Conservation (phyloP, 306 rosid genomes). For the Rosa persica region DNA sequence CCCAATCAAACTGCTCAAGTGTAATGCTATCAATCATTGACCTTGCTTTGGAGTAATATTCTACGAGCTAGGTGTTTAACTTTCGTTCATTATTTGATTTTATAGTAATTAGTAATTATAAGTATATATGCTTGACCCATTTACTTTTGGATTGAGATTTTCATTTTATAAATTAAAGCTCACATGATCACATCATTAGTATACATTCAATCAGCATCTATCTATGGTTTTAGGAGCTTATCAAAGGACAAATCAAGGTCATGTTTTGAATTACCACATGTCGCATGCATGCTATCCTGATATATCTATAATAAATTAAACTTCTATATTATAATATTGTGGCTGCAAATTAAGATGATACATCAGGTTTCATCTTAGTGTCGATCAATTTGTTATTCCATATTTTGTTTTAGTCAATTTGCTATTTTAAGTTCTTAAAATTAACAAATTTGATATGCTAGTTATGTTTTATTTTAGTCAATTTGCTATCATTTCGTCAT, state of each 20-base stretch:
- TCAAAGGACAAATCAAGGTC: conserved; percentile 1
- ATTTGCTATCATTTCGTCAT: no score
- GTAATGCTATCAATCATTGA: background rate
- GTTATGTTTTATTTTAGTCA: no score
- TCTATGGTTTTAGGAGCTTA: background rate
- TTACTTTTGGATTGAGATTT: background rate
- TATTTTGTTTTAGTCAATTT: no score
- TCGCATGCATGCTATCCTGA: background rate
- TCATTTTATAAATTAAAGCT: background rate
- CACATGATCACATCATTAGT: conserved; percentile 1
- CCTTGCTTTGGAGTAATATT: background rate
- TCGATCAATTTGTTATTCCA: no score
- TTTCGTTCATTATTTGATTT: background rate
- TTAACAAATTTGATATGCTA: no score
- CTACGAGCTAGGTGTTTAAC: background rate
- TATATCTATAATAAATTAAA: background rate
- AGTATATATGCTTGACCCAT: background rate
- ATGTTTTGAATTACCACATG: background rate
- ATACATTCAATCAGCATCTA: background rate
- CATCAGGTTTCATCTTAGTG: no score
- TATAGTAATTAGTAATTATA: background rate
- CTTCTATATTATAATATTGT: background rate
- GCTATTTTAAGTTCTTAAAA: no score
- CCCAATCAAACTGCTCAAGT: background rate
- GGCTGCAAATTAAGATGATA: no score